phyloP scores from a whole-genome alignment of 2,329 filamentous ascomycete genomes.

The Paraphoma sp. region DNA sequence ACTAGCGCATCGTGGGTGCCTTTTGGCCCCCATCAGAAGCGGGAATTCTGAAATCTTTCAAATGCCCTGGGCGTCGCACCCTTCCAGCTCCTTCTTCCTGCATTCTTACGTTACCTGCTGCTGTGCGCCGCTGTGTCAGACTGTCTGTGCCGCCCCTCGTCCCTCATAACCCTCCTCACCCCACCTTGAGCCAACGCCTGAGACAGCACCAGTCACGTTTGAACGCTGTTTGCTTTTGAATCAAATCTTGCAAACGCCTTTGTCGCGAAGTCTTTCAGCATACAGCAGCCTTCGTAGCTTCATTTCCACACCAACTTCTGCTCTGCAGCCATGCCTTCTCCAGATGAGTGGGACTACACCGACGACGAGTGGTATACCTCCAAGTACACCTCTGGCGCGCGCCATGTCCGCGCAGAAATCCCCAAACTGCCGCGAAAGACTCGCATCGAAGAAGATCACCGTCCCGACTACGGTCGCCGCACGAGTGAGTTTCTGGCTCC shows the following conservation, averaged over 20 bases:
- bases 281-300: not conserved
- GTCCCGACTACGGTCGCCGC: constrained; percentile 30
- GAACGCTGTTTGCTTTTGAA: constrained; percentile 13
- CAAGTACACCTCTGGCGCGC: constrained; percentile 31
- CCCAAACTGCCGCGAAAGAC: constrained; percentile 18
- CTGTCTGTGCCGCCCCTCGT: constrained; percentile 28
- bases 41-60: constrained; percentile 22
- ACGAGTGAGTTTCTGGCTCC: constrained; percentile 40
- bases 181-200: constrained; percentile 22
- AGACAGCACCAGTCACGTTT: constrained; percentile 13
- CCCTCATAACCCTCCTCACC: constrained; percentile 14
- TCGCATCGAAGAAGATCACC: constrained; percentile 21
- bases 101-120: constrained; percentile 22
- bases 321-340: constrained; percentile 27
- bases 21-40: constrained; percentile 31
- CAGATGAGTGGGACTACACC: constrained; percentile 34
- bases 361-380: constrained; percentile 40
- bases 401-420: constrained; percentile 33
- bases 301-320: not conserved
- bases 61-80: constrained; percentile 25
- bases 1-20: constrained; percentile 35
- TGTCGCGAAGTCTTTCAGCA: not conserved
- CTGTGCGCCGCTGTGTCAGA: constrained; percentile 24
- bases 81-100: constrained; percentile 16
- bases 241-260: constrained; percentile 1